Percentiles rank a stretch among this genome's conserved stretches.
Evolutionary conservation across 1,284 basidiomycete species (phyloP).

Genomic region (Dichomitus squalens): DNA sequence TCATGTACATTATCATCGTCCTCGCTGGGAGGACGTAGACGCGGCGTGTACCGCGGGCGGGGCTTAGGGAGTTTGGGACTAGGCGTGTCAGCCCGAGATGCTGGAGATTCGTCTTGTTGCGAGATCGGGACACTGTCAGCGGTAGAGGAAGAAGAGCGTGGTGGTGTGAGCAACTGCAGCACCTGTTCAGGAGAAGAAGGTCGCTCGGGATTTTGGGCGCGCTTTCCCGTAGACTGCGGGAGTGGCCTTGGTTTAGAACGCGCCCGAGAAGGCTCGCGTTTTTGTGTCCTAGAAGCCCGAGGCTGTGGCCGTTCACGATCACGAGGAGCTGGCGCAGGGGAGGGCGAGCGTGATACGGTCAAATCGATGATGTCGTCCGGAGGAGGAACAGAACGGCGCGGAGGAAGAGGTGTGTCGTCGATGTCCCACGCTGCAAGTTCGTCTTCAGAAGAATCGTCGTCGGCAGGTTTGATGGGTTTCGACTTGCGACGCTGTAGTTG

Average conservation of each 20-base stretch:
- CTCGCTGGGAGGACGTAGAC: conserved; percentile 8
- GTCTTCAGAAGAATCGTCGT: conserved; percentile 44
- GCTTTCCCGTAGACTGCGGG: neutral
- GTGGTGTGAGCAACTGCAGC: conserved; percentile 30
- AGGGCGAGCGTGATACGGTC: conserved; percentile 32
- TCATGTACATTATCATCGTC: neutral
- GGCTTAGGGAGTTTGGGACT: conserved; percentile 16
- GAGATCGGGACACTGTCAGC: neutral
- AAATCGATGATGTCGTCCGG: conserved; percentile 38
- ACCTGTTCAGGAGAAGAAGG: conserved; percentile 3
- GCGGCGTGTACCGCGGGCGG: conserved; percentile 12
- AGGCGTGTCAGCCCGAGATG: conserved; percentile 9
- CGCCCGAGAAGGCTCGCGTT: conserved; percentile 1
- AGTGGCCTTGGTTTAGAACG: conserved; percentile 10
- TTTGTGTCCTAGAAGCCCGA: conserved; percentile 6
- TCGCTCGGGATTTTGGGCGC: neutral
- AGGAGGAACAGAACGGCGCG: conserved; percentile 9
- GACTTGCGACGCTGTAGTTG: conserved; percentile 9
- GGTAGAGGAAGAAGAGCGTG: conserved; percentile 27
- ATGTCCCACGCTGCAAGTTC: conserved; percentile 45
- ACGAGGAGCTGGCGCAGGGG: conserved; percentile 16
- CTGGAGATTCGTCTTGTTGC: neutral
- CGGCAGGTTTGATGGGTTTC: conserved; percentile 7
- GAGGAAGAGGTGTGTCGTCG: conserved; percentile 38
- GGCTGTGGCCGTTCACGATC: conserved; percentile 15